phyloP scores from a whole-genome alignment of 2,329 filamentous ascomycete species.

The Sporothrix mexicana region DNA sequence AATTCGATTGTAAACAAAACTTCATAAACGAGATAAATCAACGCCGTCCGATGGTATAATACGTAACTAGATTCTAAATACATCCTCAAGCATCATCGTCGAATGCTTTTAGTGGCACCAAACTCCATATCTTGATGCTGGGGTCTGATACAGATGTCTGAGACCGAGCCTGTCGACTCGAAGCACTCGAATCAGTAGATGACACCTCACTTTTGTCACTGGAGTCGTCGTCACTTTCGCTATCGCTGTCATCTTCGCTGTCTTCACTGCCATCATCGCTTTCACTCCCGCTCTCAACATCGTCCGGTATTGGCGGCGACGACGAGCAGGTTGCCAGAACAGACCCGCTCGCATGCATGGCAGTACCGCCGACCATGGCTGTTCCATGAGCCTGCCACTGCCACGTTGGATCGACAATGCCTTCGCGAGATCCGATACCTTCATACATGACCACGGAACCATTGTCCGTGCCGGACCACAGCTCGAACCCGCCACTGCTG shows the following conservation, averaged over 20 bases:
- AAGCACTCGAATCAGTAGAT: background rate
- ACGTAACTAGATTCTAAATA: no score
- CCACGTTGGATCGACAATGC: conserved; percentile 55
- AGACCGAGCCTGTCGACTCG: background rate
- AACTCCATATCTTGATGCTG: conserved; percentile 36
- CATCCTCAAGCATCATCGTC: background rate
- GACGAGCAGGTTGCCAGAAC: conserved; percentile 64
- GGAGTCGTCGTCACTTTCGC: conserved; percentile 34
- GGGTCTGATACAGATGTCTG: conserved; percentile 13
- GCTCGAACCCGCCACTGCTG: conserved; percentile 56
- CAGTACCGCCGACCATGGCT: conserved; percentile 54
- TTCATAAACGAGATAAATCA: background rate
- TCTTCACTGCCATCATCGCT: conserved; percentile 6
- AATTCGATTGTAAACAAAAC: no score
- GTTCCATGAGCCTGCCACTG: conserved; percentile 56
- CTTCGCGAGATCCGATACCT: conserved; percentile 56
- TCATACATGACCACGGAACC: conserved; percentile 66
- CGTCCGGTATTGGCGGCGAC: conserved; percentile 47
- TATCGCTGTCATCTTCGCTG: conserved; percentile 35
- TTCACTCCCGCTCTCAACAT: conserved; percentile 36
- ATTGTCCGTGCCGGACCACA: conserved; percentile 65
- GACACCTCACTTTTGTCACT: background rate
- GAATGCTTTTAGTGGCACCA: conserved; percentile 12
- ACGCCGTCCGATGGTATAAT: background rate
- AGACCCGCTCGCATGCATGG: conserved; percentile 60